Conservation (phyloP, 495 filamentous ascomycete genomes). For the Talaromyces thailandensis region DNA sequence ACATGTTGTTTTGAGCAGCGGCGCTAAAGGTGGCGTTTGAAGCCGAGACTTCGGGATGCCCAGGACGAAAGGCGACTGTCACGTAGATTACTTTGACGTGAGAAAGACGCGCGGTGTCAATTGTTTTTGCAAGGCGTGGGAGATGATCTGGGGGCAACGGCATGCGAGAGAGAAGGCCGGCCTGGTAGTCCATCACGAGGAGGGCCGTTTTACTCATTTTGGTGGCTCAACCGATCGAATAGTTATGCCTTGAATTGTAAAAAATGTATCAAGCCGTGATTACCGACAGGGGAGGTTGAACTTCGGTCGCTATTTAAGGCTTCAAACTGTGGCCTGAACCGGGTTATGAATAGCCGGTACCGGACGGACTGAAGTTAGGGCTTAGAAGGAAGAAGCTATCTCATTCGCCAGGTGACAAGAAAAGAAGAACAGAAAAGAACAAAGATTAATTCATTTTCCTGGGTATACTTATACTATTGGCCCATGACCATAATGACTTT, state of each 20-base stretch:
- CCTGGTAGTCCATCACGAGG: constrained; percentile 29
- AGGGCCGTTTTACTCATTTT: constrained; percentile 23
- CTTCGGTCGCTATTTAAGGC: background rate
- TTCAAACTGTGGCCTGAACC: background rate
- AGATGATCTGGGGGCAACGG: constrained; percentile 14
- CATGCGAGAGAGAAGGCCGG: constrained; percentile 16
- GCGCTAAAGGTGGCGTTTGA: constrained; percentile 13
- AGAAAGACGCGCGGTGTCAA: constrained; percentile 19
- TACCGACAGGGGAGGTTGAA: background rate
- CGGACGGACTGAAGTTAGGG: background rate
- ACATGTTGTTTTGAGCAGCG: background rate
- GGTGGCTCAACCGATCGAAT: background rate
- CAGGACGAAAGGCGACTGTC: constrained; percentile 22
- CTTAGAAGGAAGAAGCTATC: background rate
- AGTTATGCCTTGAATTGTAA: background rate
- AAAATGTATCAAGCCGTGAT: background rate
- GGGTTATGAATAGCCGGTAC: background rate
- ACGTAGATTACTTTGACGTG: constrained; percentile 23
- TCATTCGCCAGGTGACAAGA: background rate
- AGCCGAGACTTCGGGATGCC: constrained; percentile 20
- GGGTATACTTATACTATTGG: background rate
- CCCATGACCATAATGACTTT: background rate
- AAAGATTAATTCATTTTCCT: background rate
- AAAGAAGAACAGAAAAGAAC: background rate
- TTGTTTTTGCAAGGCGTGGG: constrained; percentile 12